These are phyloP conservation scores for Heterobasidion occidentale DNA, from an alignment of 1,284 basidiomycete species.

Conservation along the genomic window DNA sequence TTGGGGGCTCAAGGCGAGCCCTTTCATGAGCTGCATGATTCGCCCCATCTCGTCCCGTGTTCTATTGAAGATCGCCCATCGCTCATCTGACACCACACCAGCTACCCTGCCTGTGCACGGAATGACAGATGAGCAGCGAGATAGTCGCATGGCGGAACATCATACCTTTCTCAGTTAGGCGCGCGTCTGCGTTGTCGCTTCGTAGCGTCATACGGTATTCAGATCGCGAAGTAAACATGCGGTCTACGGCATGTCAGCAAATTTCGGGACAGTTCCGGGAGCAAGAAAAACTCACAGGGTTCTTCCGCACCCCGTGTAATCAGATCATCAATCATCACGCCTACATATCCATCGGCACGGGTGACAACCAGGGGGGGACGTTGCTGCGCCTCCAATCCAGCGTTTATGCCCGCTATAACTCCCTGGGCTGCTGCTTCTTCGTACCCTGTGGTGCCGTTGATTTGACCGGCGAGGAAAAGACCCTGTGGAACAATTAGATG, in stretches of 20 bases:
- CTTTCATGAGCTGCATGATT: slow-evolving; percentile 43
- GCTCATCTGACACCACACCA: slow-evolving; percentile 54
- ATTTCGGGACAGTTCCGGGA: neutral
- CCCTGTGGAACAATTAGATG: slow-evolving; percentile 36
- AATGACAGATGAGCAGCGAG: neutral
- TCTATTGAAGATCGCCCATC: slow-evolving; percentile 50
- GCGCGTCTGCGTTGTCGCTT: slow-evolving; percentile 81
- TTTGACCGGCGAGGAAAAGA: slow-evolving; percentile 82
- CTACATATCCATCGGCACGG: slow-evolving; percentile 77
- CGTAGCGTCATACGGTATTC: slow-evolving; percentile 85
- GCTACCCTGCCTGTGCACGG: slow-evolving; percentile 32
- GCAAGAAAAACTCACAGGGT: slow-evolving; percentile 52
- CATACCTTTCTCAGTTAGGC: slow-evolving; percentile 70
- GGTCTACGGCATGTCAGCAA: slow-evolving; percentile 39
- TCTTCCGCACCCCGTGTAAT: slow-evolving; percentile 84
- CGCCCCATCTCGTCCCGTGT: slow-evolving; percentile 44
- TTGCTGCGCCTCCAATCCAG: slow-evolving; percentile 59
- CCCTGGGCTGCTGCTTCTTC: slow-evolving; percentile 91
- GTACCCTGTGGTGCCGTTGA: slow-evolving; percentile 89
- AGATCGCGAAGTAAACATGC: slow-evolving; percentile 89
- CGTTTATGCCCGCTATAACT: slow-evolving; percentile 79
- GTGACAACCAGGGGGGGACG: slow-evolving; percentile 57
- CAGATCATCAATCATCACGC: slow-evolving; percentile 88
- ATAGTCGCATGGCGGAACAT: slow-evolving; percentile 1
- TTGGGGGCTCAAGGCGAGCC: slow-evolving; percentile 50